Evolutionary conservation across 371 early-diverging fungal genomes (phyloP), one percentile per base, ranked within the genome.

Genomic region (Mortierella sp.): DNA sequence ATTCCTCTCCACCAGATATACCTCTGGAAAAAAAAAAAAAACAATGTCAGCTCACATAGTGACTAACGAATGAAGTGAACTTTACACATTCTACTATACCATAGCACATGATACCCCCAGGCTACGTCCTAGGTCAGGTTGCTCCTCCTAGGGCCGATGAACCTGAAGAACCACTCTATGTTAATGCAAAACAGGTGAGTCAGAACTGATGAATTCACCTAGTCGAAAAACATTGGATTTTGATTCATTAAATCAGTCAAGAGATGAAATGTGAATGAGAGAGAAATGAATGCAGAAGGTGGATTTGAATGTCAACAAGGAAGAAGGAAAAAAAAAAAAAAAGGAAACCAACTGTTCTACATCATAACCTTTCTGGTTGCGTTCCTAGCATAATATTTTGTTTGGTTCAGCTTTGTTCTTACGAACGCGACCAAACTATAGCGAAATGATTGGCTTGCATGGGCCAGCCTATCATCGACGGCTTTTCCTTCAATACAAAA

Each of bases 181-280:
- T 96, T 17, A 96, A 98, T 87, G 95, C 95, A 28, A 96, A 95
- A 74, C 98, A 98, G 82, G 82, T 81, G 40, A 51, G 59, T 58
- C 15, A 53, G 23, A 15, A 9, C 6, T 7, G 40, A 37, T n/a
- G n/a, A n/a, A n/a, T n/a, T n/a, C n/a, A n/a, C n/a, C n/a, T n/a
- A n/a, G n/a, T n/a, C n/a, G n/a, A 54, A 40, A 19, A 10, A 31
- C 29, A 29, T 19, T 8, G 28, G 35, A 45, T 12, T 40, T 43
- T 43, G 9, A n/a, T 13, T 43, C 13, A 43, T 43, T 43, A 15
- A 43, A 59, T 19, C 12, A 7, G 17, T 57, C 57, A 19, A 13
- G 32, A 23, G 13, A 23, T 54, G 54, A 28, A 54, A 8, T n/a
- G 28, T 23, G 28, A 10, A 26, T 26, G 26, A 12, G 54, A 26